Base-by-base conservation (phyloP, 2,329 filamentous ascomycete species). In the Pseudopithomyces maydicus region DNA sequence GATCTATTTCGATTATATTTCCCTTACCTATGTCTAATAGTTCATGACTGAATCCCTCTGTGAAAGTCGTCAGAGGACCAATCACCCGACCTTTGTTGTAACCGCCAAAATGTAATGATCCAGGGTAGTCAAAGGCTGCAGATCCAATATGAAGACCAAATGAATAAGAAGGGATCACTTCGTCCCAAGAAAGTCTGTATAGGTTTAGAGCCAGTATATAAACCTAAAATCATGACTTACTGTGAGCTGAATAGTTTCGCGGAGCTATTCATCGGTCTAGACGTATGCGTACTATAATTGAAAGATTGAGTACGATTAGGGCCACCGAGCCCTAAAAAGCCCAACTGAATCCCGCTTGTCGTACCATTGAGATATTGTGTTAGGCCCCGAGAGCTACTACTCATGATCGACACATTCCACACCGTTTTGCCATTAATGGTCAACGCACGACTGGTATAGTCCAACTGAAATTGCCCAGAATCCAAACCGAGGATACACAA, bases 11-110 rank as follows among this genome's bases (percentile, higher is more conserved):
- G n/a, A n/a, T n/a, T n/a, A n/a, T n/a, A n/a, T n/a, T n/a, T 29
- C 26, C 26, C 26, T 5, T 29, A 14, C 66, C 63, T 36, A 82
- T 77, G 48, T 81, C 79, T 11, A 70, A 64, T 7, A 82, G 57
- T 5, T 60, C 52, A 15, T 72, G 53, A 1, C 43, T 42, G 2
- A 56, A 59, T 8, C 57, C 36, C 23, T 54, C 39, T n/a, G 42
- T 49, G 45, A 70, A 71, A 2, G 60, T 57, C 5, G 61, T 71
- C 3, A 68, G 61, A 0, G 65, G 56, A 0, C 68, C 75, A 7
- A 77, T 54, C 0, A 70, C 63, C 1, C 74, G 58, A 32, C 62
- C 69, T 52, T 69, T 64, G 47, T 76, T 73, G 55, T 77, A 77
- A 1, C 74, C 74, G 4, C 74, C 76, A n/a, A 74, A 63, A 1